These are phyloP conservation scores for Xenosphaeropsis pyriputrescens DNA, from an alignment of 2,329 filamentous ascomycete species.

Conservation along the genomic window DNA sequence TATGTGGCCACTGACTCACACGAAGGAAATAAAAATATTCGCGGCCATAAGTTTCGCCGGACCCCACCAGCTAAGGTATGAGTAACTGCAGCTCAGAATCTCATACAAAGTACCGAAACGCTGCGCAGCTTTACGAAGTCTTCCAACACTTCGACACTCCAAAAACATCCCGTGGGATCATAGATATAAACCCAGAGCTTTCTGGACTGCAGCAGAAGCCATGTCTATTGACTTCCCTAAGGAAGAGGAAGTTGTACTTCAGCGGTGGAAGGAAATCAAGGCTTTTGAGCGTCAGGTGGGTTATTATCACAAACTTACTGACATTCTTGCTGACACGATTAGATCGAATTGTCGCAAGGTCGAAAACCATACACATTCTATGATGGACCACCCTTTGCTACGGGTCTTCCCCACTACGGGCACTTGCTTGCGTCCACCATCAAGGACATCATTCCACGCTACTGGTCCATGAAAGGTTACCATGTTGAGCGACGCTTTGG, in stretches of 20 bases:
- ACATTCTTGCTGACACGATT: slow-evolving; percentile 6
- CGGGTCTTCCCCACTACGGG: slow-evolving; percentile 49
- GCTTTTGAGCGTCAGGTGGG: slow-evolving; percentile 74
- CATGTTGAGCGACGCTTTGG: slow-evolving; percentile 88
- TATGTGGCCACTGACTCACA: slow-evolving; percentile 2
- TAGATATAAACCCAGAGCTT: too few relatives aligned
- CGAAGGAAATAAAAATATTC: too few relatives aligned
- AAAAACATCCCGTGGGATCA: too few relatives aligned
- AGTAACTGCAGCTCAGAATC: too few relatives aligned
- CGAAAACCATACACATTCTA: slow-evolving; percentile 88
- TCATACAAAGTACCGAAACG: too few relatives aligned
- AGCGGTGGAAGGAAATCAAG: slow-evolving; percentile 80
- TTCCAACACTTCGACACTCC: too few relatives aligned
- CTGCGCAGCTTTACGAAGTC: too few relatives aligned
- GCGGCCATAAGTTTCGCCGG: too few relatives aligned
- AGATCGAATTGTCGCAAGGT: slow-evolving; percentile 68
- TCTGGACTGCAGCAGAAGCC: slow-evolving; percentile 1
- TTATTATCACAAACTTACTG: neutral
- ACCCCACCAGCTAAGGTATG: too few relatives aligned
- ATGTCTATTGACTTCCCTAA: slow-evolving; percentile 90
- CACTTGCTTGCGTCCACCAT: slow-evolving; percentile 79
- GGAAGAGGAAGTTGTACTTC: slow-evolving; percentile 75
- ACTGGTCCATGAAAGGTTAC: slow-evolving; percentile 94
- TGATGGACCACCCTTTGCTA: slow-evolving; percentile 72
- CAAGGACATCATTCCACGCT: slow-evolving; percentile 91